phyloP scores from a whole-genome alignment of 306 rosid species.

The Quercus dentata region DNA sequence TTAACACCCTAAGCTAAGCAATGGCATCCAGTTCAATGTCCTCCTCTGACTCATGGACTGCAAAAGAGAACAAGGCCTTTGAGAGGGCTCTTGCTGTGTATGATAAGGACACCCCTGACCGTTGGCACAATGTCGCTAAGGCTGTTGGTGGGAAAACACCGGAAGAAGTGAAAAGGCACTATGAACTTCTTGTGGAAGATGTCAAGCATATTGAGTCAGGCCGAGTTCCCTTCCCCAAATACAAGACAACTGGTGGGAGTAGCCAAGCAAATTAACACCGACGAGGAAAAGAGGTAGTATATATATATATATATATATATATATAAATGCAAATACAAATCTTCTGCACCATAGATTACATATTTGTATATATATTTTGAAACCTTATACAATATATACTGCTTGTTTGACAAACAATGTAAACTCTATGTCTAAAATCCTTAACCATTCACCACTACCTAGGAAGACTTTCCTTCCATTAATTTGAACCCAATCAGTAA shows the following conservation, averaged over 20 bases:
- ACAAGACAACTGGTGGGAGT: constrained; percentile 39
- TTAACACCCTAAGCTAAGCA: neutral
- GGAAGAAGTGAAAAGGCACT: constrained; percentile 81
- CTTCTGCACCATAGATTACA: too few species aligned
- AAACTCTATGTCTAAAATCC: constrained; percentile 2
- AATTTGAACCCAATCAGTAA: neutral
- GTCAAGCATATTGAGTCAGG: constrained; percentile 82
- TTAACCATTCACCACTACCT: neutral
- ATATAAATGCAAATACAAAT: neutral
- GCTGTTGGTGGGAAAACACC: constrained; percentile 86
- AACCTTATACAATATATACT: neutral
- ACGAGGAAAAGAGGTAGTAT: constrained; percentile 57
- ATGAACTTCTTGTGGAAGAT: constrained; percentile 71
- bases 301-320: neutral
- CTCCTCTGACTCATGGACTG: constrained; percentile 76
- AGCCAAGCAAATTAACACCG: constrained; percentile 9
- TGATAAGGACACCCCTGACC: constrained; percentile 91
- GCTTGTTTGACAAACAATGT: neutral
- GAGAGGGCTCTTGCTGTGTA: constrained; percentile 86
- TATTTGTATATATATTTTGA: neutral
- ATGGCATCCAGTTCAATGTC: constrained; percentile 86
- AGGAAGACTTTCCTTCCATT: constrained; percentile 2
- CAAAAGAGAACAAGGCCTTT: constrained; percentile 86
- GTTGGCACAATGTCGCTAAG: constrained; percentile 86
- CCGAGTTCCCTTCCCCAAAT: constrained; percentile 70